Base-by-base conservation (phyloP, 306 rosid genomes). In the Heteromeles arbutifolia region DNA sequence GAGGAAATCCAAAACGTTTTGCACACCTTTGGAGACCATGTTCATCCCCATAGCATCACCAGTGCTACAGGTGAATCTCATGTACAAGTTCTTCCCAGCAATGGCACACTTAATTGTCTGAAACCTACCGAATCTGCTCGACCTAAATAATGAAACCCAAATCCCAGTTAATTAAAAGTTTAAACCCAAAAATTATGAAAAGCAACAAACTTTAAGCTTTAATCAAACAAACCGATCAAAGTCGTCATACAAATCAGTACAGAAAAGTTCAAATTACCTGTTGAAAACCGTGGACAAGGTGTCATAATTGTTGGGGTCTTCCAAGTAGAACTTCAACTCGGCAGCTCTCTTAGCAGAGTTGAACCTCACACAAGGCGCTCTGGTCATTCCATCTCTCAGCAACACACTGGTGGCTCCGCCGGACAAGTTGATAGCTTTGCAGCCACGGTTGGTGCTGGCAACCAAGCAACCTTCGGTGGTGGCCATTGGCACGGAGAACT, bases 41-140 rank as follows among this genome's bases (percentile, higher is more conserved):
- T 94, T 94, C 98, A 94, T 94, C 28, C 98, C 98, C 98, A 94
- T 94, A 13, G 98, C 98, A 31, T 94, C 98, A 4, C 97, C 98
- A 0, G 98, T 94, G 77, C 88, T 80, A 83, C 96, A 94, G 18
- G 77, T 53, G 83, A 94, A 94, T 78, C 98, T 90, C 65, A 83
- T 83, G 74, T 88, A 92, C 18, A 92, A 76, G 65, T 92, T 94
- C 86, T 89, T 94, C 19, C 98, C 98, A 14, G 96, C 97, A 2
- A 94, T 15, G 0, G 85, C 67, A 37, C 89, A 80, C 62, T 92
- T 87, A 4, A 94, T 81, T 12, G 18, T 77, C 69, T 94, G 97
- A 15, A 94, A 76, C 68, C 84, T 86, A 0, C 88, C 97, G 66
- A 92, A 94, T 77, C 98, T 86, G 82, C 98, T 94, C 53, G 98